Percentiles rank a stretch among this genome's conserved stretches.
Evolutionary conservation across 2,329 filamentous ascomycete species (phyloP).

Genomic region (Plenodomus biglobosus): DNA sequence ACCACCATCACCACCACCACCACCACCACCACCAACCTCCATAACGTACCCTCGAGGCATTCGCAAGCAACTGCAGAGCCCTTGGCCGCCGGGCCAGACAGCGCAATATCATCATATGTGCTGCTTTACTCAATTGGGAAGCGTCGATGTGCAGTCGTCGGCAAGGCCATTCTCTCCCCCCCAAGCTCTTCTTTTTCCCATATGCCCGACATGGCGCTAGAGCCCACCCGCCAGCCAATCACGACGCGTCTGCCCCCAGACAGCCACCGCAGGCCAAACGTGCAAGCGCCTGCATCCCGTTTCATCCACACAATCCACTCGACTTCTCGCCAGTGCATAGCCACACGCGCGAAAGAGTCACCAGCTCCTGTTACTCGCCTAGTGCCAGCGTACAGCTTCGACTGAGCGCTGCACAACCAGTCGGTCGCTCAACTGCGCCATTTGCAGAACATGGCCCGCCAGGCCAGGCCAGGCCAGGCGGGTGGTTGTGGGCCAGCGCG

Average conservation of each 20-base stretch:
- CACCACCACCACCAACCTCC: slow-evolving; percentile 6
- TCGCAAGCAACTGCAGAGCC: slow-evolving; percentile 23
- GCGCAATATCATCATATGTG: slow-evolving; percentile 39
- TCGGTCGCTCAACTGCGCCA: slow-evolving; percentile 36
- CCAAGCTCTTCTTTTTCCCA: slow-evolving; percentile 26
- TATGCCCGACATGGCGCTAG: slow-evolving; percentile 22
- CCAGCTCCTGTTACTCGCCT: slow-evolving; percentile 29
- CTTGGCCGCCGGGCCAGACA: slow-evolving; percentile 34
- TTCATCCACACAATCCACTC: slow-evolving; percentile 36
- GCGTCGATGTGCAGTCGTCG: slow-evolving; percentile 13
- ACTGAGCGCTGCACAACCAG: slow-evolving; percentile 33
- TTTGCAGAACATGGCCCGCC: slow-evolving; percentile 30
- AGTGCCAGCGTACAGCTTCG: slow-evolving; percentile 13
- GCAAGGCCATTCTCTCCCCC: slow-evolving; percentile 16
- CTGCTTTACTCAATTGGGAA: slow-evolving; percentile 4
- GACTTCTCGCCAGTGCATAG: slow-evolving; percentile 24
- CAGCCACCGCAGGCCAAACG: slow-evolving; percentile 25
- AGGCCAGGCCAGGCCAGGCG: no score
- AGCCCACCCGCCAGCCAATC: slow-evolving; percentile 29
- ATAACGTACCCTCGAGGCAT: slow-evolving; percentile 26
- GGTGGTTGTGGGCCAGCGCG: slow-evolving; percentile 13
- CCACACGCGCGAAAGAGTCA: slow-evolving; percentile 34
- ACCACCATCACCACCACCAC: slow-evolving; percentile 7
- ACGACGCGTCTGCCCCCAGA: slow-evolving; percentile 19
- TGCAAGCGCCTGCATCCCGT: slow-evolving; percentile 33